Evolutionary conservation across 441 rosid species (phyloP), one percentile per base, ranked within the genome.

Genomic region (Rhodomyrtus psidioides): DNA sequence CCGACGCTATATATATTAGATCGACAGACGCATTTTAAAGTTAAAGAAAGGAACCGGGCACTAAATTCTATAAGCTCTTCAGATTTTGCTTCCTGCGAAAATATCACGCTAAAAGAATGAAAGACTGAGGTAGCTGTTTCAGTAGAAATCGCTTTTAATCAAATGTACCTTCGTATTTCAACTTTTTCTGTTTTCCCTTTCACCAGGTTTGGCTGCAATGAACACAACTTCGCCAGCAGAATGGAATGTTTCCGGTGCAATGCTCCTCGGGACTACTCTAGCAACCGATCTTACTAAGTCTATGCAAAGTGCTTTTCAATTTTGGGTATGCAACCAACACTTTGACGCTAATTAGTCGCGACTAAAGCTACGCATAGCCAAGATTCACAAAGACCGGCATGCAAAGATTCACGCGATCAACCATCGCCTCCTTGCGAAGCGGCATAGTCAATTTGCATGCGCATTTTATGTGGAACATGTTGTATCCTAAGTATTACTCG

Each of bases 181-280:
- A 57, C 51, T 46, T 19, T 24, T 65, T 21, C n/a, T n/a, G n/a
- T 87, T 62, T 8, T 5, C 82, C 24, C 27, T 49, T 56, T 42
- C 49, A 2, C 83, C 90, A 94, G 97, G 91, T 83, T 88, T 23
- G 97, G 95, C 34, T 94, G 97, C 91, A 94, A 92, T 24, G 95
- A 93, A 75, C 97, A 94, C 83, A 94, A 94, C 90, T 94, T 94
- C 82, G 97, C 97, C 9, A 93, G 97, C 90, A 90, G 97, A 90
- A 93, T 93, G 94, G 95, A 94, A 89, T 96, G 98, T 82, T 96
- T 93, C 92, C 92, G 93, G 89, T 96, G 98, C 94, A 95, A 89
- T 90, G 97, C 98, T 30, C 97, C 98, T 54, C 91, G 97, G 86
- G 96, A 94, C 83, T 86, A 91, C 60, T 89, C 91, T 86, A 89